Evolutionary conservation across 1,284 basidiomycete genomes (phyloP).

Genomic region (Megacollybia platyphylla): DNA sequence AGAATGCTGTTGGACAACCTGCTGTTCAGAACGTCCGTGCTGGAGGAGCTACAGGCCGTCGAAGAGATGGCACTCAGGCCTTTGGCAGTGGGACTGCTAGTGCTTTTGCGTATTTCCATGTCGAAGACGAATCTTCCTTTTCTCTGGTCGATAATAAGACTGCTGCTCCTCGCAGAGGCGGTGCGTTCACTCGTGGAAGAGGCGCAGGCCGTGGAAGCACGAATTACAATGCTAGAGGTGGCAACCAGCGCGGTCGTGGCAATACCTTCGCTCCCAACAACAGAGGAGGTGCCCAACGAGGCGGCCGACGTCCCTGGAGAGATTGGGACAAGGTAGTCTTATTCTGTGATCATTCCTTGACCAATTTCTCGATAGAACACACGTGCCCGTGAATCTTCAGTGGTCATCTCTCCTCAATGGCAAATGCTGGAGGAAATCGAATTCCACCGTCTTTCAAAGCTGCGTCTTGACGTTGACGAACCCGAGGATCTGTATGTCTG

Average conservation of each 20-base stretch:
- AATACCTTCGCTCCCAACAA: conserved; percentile 25
- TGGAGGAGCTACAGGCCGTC: conserved; percentile 34
- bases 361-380: conserved; percentile 46
- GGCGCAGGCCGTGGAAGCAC: conserved; percentile 29
- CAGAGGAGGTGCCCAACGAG: conserved; percentile 34
- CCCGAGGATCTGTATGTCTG: conserved; percentile 72
- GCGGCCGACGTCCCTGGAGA: conserved; percentile 73
- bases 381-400: conserved; percentile 87
- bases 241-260: conserved; percentile 27
- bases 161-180: conserved; percentile 49
- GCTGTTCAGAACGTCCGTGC: conserved; percentile 35
- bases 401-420: conserved; percentile 90
- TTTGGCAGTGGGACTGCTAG: conserved; percentile 78
- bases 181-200: conserved; percentile 49
- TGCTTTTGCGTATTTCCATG: conserved; percentile 98
- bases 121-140: conserved; percentile 97
- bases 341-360: conserved; percentile 1
- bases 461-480: conserved; percentile 86
- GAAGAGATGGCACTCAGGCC: conserved; percentile 55
- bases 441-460: conserved; percentile 86
- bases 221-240: conserved; percentile 30
- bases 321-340: conserved; percentile 82
- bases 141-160: conserved; percentile 89
- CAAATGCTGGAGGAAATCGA: conserved; percentile 94
- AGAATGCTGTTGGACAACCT: conserved; percentile 37